Conservation (phyloP, 1,284 basidiomycete species). For the Ceratobasidium sp. region DNA sequence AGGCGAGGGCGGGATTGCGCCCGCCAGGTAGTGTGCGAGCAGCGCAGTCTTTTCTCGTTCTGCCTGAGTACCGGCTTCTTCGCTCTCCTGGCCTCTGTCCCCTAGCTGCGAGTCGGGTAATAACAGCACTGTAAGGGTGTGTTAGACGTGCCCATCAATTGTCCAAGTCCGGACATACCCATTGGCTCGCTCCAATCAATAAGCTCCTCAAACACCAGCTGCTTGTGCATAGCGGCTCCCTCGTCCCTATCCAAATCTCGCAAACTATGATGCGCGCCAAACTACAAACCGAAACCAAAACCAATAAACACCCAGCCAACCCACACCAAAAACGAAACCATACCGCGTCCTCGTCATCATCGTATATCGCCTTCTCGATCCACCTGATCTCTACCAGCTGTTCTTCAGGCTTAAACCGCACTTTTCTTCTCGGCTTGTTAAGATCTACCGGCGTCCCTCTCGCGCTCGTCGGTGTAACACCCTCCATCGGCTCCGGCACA, state of each 20-base stretch:
- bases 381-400: slow-evolving; percentile 77
- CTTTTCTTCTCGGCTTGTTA: slow-evolving; percentile 70
- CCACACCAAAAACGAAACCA: slow-evolving; percentile 57
- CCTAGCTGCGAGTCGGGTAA: slow-evolving; percentile 69
- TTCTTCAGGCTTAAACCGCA: slow-evolving; percentile 80
- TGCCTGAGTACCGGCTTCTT: slow-evolving; percentile 76
- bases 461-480: slow-evolving; percentile 56
- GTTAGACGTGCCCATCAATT: slow-evolving; percentile 43
- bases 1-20: slow-evolving; percentile 54
- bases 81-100: slow-evolving; percentile 72
- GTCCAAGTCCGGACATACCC: slow-evolving; percentile 62
- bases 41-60: slow-evolving; percentile 82
- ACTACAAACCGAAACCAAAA: slow-evolving; percentile 23
- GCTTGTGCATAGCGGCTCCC: slow-evolving; percentile 82
- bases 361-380: slow-evolving; percentile 86
- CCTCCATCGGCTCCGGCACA: slow-evolving; percentile 38
- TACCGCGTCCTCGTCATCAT: slow-evolving; percentile 85
- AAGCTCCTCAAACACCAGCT: slow-evolving; percentile 80
- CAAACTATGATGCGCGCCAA: slow-evolving; percentile 66
- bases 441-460: slow-evolving; percentile 57
- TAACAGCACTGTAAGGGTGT: slow-evolving; percentile 66
- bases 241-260: slow-evolving; percentile 87
- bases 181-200: slow-evolving; percentile 84
- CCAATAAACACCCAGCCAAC: slow-evolving; percentile 23
- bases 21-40: slow-evolving; percentile 73